A percentile compares a stretch with the other conserved stretches of the same genome.
Evolutionary conservation across 768 basidiomycete species (phyloP).

Genomic region (Tremella yokohamensis): DNA sequence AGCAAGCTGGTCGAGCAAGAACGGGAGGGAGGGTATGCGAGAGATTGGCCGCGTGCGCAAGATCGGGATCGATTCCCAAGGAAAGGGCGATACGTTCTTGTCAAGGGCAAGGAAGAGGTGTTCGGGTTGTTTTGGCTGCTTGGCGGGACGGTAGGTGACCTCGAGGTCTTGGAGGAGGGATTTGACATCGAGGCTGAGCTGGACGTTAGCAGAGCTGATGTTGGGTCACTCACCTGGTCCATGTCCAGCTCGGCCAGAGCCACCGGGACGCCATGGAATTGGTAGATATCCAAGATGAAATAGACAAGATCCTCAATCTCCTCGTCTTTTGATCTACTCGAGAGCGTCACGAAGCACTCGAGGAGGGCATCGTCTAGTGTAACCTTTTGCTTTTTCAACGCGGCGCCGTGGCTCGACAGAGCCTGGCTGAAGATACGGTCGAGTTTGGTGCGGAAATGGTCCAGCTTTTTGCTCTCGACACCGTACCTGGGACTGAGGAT

Average conservation of each 20-base stretch:
- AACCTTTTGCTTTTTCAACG: slow-evolving; percentile 57
- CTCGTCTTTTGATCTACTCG: slow-evolving; percentile 79
- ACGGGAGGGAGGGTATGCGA: slow-evolving; percentile 85
- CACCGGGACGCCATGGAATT: slow-evolving; percentile 83
- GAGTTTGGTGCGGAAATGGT: slow-evolving; percentile 63
- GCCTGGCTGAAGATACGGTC: slow-evolving; percentile 72
- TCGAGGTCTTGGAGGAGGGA: slow-evolving; percentile 69
- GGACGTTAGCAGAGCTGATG: background rate
- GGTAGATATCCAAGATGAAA: slow-evolving; percentile 88
- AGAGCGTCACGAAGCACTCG: slow-evolving; percentile 77
- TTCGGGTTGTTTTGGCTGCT: slow-evolving; percentile 54
- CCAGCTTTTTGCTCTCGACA: slow-evolving; percentile 54
- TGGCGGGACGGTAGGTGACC: slow-evolving; percentile 25
- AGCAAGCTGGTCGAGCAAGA: slow-evolving; percentile 75
- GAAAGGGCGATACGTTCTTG: slow-evolving; percentile 78
- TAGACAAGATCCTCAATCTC: slow-evolving; percentile 93
- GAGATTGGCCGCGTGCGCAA: slow-evolving; percentile 80
- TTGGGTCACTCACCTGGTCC: slow-evolving; percentile 62
- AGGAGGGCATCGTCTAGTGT: slow-evolving; percentile 69
- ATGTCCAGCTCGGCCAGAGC: slow-evolving; percentile 89
- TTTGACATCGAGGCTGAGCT: slow-evolving; percentile 72
- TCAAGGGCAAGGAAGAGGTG: slow-evolving; percentile 88
- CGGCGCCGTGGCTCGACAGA: slow-evolving; percentile 57
- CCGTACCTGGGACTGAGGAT: slow-evolving; percentile 44
- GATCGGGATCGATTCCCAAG: slow-evolving; percentile 92